A percentile compares a stretch with the other conserved stretches of the same genome.
Evolutionary conservation across 805 yeast species (phyloP).

Genomic region (Yarrowia divulgata): DNA sequence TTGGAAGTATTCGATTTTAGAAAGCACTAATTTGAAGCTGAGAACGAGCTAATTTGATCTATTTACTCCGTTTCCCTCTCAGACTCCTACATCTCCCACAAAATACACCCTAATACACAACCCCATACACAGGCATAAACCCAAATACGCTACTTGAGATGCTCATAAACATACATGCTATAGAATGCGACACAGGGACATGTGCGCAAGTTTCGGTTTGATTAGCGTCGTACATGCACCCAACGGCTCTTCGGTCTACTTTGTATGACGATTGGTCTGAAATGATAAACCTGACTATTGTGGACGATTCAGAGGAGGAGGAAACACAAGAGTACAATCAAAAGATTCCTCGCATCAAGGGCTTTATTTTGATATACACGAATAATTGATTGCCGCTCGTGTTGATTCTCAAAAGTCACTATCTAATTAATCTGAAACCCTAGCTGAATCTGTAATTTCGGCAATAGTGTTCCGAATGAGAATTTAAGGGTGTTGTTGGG

Average conservation of each 20-base stretch:
- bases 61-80: not conserved
- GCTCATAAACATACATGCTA: slow-evolving; percentile 11
- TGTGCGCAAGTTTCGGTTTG: slow-evolving; percentile 18
- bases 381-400: not conserved
- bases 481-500: not conserved
- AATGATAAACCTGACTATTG: too few species aligned
- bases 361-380: not conserved
- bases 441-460: not conserved
- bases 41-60: not conserved
- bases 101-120: not conserved
- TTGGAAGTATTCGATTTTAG: not conserved
- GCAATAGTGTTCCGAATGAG: not conserved
- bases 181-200: slow-evolving; percentile 6
- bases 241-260: not conserved
- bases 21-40: not conserved
- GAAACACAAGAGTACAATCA: too few species aligned
- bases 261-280: not conserved
- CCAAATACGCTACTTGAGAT: slow-evolving; percentile 2
- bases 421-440: slow-evolving; percentile 2
- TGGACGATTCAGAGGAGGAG: not conserved
- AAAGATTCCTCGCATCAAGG: not conserved
- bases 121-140: slow-evolving; percentile 3
- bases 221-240: slow-evolving; percentile 6
- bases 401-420: not conserved
- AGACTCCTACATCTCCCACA: not conserved